Evolutionary conservation across 129 eudicot genomes (phyloP), one percentile per base, ranked within the genome.

Genomic region (Pseudognaphalium luteoalbum): DNA sequence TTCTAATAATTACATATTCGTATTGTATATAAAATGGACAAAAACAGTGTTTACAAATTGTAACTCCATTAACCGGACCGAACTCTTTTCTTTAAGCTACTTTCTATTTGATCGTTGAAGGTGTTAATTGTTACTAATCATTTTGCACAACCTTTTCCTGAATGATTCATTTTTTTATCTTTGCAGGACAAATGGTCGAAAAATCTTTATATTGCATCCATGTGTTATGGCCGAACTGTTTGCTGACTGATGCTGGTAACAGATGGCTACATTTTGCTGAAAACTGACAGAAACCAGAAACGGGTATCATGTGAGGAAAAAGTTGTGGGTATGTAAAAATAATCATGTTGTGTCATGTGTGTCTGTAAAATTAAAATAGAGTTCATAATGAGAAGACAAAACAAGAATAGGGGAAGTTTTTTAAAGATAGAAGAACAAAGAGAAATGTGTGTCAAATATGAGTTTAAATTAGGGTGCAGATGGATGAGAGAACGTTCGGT

Each of bases 121-220:
- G 21, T 64, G 69, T 28, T 57, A n/a, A 61, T 3, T 69, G 16
- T 74, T 19, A 3, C 17, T 47, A 42, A 75, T 42, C 12, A 60
- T 3, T 25, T 57, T 80, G 71, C 78, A 37, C 69, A 41, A 21
- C 16, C 9, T 25, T 58, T 59, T 73, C 7, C 28, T 72, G 76
- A 73, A 59, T 52, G 70, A 66, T 29, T 41, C 19, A 2, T 70
- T 34, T 72, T 25, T 67, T 62, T 81, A 9, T 7, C 67, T 4
- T 51, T 69, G 77, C 83, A 87, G 91, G 91, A 87, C 72, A 87
- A 87, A 39, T 87, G 91, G 88, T 80, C 91, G 28, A 87, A 84
- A 58, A 87, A 87, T 63, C 88, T 87, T 22, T 87, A 87, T 76
- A 87, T 87, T 17, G 88, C 91, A 39, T 84, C 88, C 35, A 87